Base-by-base conservation (phyloP, 2,329 filamentous ascomycete species). In the Fusarium longipes region DNA sequence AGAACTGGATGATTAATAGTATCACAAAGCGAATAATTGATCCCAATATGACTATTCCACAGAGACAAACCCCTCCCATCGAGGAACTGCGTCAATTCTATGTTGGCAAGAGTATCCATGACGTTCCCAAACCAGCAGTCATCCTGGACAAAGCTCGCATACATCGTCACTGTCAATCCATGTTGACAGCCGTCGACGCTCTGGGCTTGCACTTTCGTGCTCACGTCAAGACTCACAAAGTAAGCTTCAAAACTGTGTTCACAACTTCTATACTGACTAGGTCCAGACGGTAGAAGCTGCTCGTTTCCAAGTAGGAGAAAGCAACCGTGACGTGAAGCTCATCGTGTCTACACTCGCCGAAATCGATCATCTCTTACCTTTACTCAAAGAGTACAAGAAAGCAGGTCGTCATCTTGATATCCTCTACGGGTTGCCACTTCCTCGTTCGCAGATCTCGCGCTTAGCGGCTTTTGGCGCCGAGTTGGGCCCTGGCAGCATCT, bases 161-260 rank as follows among this genome's bases (percentile, higher is more conserved):
- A 4, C 75, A 76, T 6, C 76, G 82, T 5, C 88, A 91, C 59
- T 91, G 88, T 71, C 68, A 79, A 15, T 79, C 83, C 1, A 88
- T 91, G 83, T 80, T 87, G 0, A 70, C 81, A 0, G 82, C 86
- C 0, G 81, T 82, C 3, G 70, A 79, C 8, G 73, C 77, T 11
- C 73, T 90, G 0, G 79, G 78, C 0, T 79, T 90, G 0, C 81
- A 78, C 0, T 90, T 90, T 60, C 79, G 89, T 14, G 85, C 86
- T 0, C 89, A 91, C 68, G 82, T 90, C 7, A 91, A 91, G 74
- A 89, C 87, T 9, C 89, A 91, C 73, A 91, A 91, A 77, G 86
- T 86, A 6, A 35, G 38, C 17, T 4, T 4, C 2, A 8, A 2
- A 1, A 2, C 1, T 1, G 0, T 10, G 12, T 4, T n/a, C 4